phyloP scores from a whole-genome alignment of 805 yeast genomes.

The Starmera pachycereana region DNA sequence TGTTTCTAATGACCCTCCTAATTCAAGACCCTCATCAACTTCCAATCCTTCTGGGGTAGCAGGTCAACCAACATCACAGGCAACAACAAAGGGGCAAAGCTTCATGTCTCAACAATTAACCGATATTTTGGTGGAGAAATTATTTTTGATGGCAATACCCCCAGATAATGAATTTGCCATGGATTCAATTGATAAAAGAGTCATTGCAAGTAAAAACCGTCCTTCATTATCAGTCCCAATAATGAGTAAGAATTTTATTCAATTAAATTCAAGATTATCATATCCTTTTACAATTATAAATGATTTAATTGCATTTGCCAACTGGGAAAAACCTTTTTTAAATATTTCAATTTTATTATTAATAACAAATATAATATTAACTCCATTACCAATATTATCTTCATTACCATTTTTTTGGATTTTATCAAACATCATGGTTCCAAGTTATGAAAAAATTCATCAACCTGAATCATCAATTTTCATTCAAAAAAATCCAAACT shows the following conservation, averaged over 20 bases:
- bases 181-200: slow-evolving; percentile 39
- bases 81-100: background rate
- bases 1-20: no score
- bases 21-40: no score
- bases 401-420: slow-evolving; percentile 46
- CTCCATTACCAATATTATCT: slow-evolving; percentile 43
- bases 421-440: slow-evolving; percentile 49
- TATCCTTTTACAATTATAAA: slow-evolving; percentile 54
- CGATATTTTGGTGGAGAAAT: slow-evolving; percentile 64
- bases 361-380: slow-evolving; percentile 42
- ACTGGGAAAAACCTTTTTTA: slow-evolving; percentile 54
- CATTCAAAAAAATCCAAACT: slow-evolving; percentile 29
- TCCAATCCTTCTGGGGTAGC: no score
- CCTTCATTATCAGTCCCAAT: slow-evolving; percentile 62
- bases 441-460: slow-evolving; percentile 52
- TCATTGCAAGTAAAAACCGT: slow-evolving; percentile 49
- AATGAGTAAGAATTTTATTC: slow-evolving; percentile 59
- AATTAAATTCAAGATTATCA: slow-evolving; percentile 51
- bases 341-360: slow-evolving; percentile 49
- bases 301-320: slow-evolving; percentile 38
- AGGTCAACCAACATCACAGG: no score
- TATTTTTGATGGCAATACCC: slow-evolving; percentile 65
- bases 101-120: slow-evolving; percentile 26
- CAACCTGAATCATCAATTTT: slow-evolving; percentile 41
- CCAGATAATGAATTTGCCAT: slow-evolving; percentile 37